Evolutionary conservation across 768 basidiomycete genomes (phyloP).

Genomic region (Lanmaoa rubissima): DNA sequence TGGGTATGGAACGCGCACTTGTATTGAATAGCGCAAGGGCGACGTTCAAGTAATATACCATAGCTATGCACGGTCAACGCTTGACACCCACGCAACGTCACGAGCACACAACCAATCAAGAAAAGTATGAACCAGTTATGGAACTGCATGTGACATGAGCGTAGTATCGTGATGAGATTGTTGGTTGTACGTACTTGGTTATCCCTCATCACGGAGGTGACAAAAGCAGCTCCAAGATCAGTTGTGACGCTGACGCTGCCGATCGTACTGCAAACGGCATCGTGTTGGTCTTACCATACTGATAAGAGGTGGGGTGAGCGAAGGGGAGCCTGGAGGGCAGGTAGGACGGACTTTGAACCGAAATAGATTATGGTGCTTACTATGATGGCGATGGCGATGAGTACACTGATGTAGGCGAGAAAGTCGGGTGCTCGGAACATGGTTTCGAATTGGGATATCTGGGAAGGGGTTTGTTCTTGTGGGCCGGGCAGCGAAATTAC

Average conservation of each 20-base stretch:
- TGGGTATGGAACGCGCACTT: conserved; percentile 42
- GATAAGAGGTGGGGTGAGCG: conserved; percentile 1
- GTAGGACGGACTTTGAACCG: conserved; percentile 60
- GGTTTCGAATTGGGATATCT: conserved; percentile 69
- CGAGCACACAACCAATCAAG: conserved; percentile 73
- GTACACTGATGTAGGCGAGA: conserved; percentile 63
- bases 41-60: conserved; percentile 92
- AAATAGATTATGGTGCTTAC: conserved; percentile 79
- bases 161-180: not conserved
- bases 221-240: conserved; percentile 88
- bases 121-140: conserved; percentile 93
- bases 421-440: conserved; percentile 86
- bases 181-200: conserved; percentile 60
- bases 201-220: conserved; percentile 69
- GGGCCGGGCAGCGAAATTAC: conserved; percentile 47
- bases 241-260: conserved; percentile 95
- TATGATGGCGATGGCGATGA: conserved; percentile 51
- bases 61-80: conserved; percentile 44
- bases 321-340: not conserved
- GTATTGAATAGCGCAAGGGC: conserved; percentile 96
- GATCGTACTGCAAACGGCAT: conserved; percentile 93
- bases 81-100: conserved; percentile 66
- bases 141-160: conserved; percentile 51
- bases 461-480: conserved; percentile 62
- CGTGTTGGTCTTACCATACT: conserved; percentile 91